Percentiles rank a stretch among this genome's conserved stretches.
Conservation (phyloP, 176 grass and related monocot genomes). For the Triticum monococcum region DNA sequence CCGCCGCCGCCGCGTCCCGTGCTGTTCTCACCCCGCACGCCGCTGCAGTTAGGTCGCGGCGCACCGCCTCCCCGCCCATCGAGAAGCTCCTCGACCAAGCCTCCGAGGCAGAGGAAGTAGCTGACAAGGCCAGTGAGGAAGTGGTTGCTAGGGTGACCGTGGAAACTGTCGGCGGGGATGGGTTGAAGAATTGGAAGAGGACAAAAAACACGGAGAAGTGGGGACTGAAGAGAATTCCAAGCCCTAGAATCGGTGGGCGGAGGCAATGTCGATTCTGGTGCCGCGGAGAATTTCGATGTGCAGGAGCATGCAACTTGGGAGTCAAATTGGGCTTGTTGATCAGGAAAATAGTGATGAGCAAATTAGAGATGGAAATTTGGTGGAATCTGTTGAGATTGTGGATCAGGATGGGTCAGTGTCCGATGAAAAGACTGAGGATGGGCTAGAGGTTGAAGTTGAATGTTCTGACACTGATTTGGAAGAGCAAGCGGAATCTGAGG, state of each 20-base stretch:
- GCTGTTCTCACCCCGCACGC: constrained; percentile 63
- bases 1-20: constrained; percentile 69
- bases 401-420: background rate
- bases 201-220: background rate
- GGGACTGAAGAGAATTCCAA: constrained; percentile 29
- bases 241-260: background rate
- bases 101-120: constrained; percentile 21
- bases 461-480: background rate
- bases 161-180: background rate
- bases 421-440: constrained; percentile 15
- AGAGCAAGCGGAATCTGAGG: constrained; percentile 38
- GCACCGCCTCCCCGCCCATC: constrained; percentile 35
- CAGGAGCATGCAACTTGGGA: constrained; percentile 7
- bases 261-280: background rate
- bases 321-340: background rate
- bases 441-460: background rate
- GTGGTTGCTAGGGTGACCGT: constrained; percentile 13
- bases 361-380: background rate
- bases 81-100: constrained; percentile 53
- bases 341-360: background rate
- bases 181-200: constrained; percentile 17
- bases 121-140: constrained; percentile 30
- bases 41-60: constrained; percentile 70
- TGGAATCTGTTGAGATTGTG: background rate
- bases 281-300: background rate